These are phyloP conservation scores for Acorus gramineus DNA, from an alignment of 106 monocot genomes.

Conservation along the genomic window DNA sequence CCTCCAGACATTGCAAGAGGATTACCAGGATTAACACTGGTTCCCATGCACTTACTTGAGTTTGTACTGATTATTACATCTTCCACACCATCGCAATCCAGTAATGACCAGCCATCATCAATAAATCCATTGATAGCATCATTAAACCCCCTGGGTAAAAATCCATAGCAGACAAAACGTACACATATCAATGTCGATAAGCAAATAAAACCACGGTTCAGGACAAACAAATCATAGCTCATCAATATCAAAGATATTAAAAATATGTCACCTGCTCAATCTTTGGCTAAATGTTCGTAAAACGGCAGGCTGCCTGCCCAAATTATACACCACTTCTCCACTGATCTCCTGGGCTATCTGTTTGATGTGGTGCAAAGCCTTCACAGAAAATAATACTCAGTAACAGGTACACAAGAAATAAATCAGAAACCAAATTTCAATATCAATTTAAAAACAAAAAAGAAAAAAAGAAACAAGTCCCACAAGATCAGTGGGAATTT, in stretches of 20 bases:
- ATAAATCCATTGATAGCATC: slow-evolving; percentile 86
- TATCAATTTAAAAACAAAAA: neutral
- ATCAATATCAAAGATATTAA: neutral
- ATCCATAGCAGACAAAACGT: neutral
- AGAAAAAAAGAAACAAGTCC: neutral
- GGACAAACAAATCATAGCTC: neutral
- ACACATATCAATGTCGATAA: too few species aligned
- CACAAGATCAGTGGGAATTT: too few species aligned
- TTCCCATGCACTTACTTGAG: slow-evolving; percentile 32
- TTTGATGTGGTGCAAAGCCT: slow-evolving; percentile 83
- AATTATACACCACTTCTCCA: slow-evolving; percentile 61
- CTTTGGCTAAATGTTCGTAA: slow-evolving; percentile 79
- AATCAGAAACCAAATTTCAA: too few species aligned
- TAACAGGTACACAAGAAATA: too few species aligned
- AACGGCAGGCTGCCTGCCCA: slow-evolving; percentile 83
- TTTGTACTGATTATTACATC: slow-evolving; percentile 65
- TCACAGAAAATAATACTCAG: slow-evolving; percentile 10
- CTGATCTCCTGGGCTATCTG: slow-evolving; percentile 81
- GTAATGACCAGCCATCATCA: slow-evolving; percentile 89
- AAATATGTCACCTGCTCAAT: slow-evolving; percentile 55
- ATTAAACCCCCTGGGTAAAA: slow-evolving; percentile 70
- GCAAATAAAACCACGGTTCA: too few species aligned
- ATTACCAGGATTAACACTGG: slow-evolving; percentile 17
- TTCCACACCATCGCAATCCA: slow-evolving; percentile 68
- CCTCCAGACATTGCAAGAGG: slow-evolving; percentile 34